These are phyloP conservation scores for Pythium apleroticum DNA, from an alignment of 352 stramenopile species.

Conservation along the genomic window DNA sequence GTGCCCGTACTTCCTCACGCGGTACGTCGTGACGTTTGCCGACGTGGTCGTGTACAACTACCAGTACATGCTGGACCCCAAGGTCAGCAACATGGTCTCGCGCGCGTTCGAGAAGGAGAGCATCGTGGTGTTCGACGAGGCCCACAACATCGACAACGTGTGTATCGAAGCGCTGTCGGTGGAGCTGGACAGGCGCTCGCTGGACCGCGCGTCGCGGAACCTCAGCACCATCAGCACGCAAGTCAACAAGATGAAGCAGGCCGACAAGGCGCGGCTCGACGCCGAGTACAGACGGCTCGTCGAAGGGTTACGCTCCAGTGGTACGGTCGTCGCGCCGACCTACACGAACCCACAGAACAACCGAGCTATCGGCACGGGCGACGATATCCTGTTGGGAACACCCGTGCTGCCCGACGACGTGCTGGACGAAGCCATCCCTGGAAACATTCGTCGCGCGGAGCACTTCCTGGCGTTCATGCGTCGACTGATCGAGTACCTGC, in stretches of 20 bases:
- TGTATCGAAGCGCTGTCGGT: conserved; percentile 99
- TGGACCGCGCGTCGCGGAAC: conserved; percentile 93
- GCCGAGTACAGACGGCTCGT: conserved; percentile 96
- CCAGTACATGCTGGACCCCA: conserved; percentile 99
- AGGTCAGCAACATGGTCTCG: conserved; percentile 91
- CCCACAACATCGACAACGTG: conserved; percentile 99
- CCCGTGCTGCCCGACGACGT: conserved; percentile 91
- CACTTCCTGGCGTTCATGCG: conserved; percentile 98
- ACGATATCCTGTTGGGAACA: conserved; percentile 73
- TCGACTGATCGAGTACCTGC: conserved; percentile 95
- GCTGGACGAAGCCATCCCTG: conserved; percentile 96
- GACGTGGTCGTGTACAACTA: conserved; percentile 99
- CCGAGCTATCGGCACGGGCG: conserved; percentile 45
- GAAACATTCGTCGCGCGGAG: conserved; percentile 97
- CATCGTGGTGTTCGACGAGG: conserved; percentile 97
- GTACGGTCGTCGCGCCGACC: conserved; percentile 56
- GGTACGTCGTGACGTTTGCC: conserved; percentile 96
- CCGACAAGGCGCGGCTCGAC: conserved; percentile 90
- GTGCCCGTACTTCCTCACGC: conserved; percentile 99
- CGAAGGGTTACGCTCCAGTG: conserved; percentile 93
- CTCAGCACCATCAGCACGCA: conserved; percentile 77
- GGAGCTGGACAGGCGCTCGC: conserved; percentile 90
- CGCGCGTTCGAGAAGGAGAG: conserved; percentile 93
- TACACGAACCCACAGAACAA: conserved; percentile 48
- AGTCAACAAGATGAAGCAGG: conserved; percentile 88